phyloP scores from a whole-genome alignment of 192 early-diverging fungal species.

The Gryganskiella cystojenkinii region DNA sequence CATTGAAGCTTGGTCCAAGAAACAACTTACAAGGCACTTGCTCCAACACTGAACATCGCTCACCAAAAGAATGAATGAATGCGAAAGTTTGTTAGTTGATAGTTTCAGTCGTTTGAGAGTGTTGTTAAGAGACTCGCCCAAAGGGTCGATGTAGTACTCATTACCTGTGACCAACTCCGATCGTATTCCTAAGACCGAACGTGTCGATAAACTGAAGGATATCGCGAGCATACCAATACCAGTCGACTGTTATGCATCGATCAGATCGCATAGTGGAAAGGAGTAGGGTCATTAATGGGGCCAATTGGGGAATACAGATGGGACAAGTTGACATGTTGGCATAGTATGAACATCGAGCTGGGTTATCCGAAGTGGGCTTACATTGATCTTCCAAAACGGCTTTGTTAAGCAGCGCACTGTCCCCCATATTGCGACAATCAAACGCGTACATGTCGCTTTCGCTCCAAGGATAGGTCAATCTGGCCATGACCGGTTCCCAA shows the following conservation, averaged over 20 bases:
- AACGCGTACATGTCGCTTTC: constrained; percentile 57
- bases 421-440: constrained; percentile 68
- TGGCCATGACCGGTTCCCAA: constrained; percentile 62
- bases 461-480: constrained; percentile 30
- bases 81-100: too few species aligned
- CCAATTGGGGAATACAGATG: too few species aligned
- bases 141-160: constrained; percentile 15
- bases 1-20: background rate
- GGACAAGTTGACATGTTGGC: too few species aligned
- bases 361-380: constrained; percentile 18
- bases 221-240: constrained; percentile 64
- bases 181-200: constrained; percentile 35
- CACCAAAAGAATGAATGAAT: background rate
- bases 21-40: constrained; percentile 47
- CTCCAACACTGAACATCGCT: constrained; percentile 43
- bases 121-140: background rate
- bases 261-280: too few species aligned
- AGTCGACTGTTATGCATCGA: constrained; percentile 52
- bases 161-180: constrained; percentile 72
- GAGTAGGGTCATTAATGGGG: background rate
- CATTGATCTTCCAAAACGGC: constrained; percentile 46
- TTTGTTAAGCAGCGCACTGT: constrained; percentile 64
- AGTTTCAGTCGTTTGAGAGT: background rate
- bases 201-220: constrained; percentile 57
- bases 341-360: background rate